Percentiles rank a stretch among this genome's conserved stretches.
phyloP scores from a whole-genome alignment of 805 yeast species.

The Metschnikowia kofuensis region DNA sequence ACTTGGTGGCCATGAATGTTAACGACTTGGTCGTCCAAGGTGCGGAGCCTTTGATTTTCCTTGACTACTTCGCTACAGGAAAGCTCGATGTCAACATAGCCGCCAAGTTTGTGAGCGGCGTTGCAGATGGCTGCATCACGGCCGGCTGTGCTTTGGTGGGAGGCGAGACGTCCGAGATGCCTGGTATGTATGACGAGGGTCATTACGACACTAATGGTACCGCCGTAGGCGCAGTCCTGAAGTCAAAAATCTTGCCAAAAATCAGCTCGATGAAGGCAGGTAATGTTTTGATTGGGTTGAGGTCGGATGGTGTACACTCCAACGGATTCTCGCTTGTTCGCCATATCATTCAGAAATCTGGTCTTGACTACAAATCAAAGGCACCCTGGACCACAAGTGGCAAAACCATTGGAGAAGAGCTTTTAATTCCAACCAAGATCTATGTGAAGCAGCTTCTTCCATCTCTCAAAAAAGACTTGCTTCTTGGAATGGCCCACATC shows the following conservation, averaged over 20 bases:
- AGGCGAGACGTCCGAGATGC: slow-evolving; percentile 99
- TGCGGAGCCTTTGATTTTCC: slow-evolving; percentile 93
- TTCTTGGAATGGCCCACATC: slow-evolving; percentile 91
- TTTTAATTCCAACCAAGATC: slow-evolving; percentile 86
- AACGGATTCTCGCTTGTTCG: slow-evolving; percentile 95
- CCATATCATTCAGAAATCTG: slow-evolving; percentile 78
- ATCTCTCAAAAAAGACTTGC: slow-evolving; percentile 60
- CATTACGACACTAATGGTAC: slow-evolving; percentile 99
- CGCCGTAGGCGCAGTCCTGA: slow-evolving; percentile 93
- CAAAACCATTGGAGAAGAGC: slow-evolving; percentile 78
- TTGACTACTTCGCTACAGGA: slow-evolving; percentile 96
- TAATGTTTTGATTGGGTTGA: slow-evolving; percentile 80
- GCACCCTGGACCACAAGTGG: slow-evolving; percentile 80
- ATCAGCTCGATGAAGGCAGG: slow-evolving; percentile 67
- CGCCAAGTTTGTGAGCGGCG: slow-evolving; percentile 87
- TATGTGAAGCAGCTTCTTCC: slow-evolving; percentile 89
- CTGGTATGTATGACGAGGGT: slow-evolving; percentile 93
- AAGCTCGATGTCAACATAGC: slow-evolving; percentile 82
- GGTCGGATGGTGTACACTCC: slow-evolving; percentile 92
- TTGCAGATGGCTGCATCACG: slow-evolving; percentile 90
- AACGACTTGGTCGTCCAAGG: slow-evolving; percentile 98
- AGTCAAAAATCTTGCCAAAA: slow-evolving; percentile 70
- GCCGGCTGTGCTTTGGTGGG: slow-evolving; percentile 98
- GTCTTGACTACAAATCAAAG: slow-evolving; percentile 62
- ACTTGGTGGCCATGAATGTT: slow-evolving; percentile 98